Base-by-base conservation (phyloP, 2,329 filamentous ascomycete species). In the Alternaria arborescens region DNA sequence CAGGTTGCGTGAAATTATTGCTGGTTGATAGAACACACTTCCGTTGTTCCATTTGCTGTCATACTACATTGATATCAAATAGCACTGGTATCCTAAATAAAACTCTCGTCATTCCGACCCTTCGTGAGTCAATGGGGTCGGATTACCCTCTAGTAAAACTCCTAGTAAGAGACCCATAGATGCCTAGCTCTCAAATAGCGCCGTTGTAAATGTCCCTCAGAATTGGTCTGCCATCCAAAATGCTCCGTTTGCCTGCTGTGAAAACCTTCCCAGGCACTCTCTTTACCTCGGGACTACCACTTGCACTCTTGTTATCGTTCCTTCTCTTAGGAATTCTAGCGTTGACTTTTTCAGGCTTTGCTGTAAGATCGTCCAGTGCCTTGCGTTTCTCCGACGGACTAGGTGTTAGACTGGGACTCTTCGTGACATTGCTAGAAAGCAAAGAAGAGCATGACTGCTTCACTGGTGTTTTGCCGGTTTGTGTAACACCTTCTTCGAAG, bases 191-290 rank as follows among this genome's bases (percentile, higher is more conserved):
- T 28, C 50, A 63, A 8, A 71, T 57, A 28, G 72, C 69, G 6
- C 60, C 91, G 79, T 95, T 92, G 69, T 93, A 82, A 65, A 97
- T 88, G 82, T 94, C 90, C 73, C 87, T 86, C 72, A 94, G 83
- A 56, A 96, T 84, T 36, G 88, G 86, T 71, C 88, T 88, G 36
- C 86, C 87, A 60, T 87, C 88, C 67, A 93, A 77, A 60, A 94
- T 79, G 32, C 85, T 81, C 66, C 79, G 81, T 57, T 82, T 73
- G 11, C 80, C 83, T 65, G 85, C 86, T 52, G 85, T 85, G 0
- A 88, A 88, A 46, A 88, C 83, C 71, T 86, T 88, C 65, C 82
- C 87, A 1, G 88, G 87, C 51, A 81, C 80, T 64, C 78, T 84
- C 46, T 80, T 82, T 61, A 78, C 77, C 50, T 65, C 66, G 64